Evolutionary conservation across 192 early-diverging fungal species (phyloP), one percentile per base, ranked within the genome.

Genomic region (Jimgerdemannia flammicorona): DNA sequence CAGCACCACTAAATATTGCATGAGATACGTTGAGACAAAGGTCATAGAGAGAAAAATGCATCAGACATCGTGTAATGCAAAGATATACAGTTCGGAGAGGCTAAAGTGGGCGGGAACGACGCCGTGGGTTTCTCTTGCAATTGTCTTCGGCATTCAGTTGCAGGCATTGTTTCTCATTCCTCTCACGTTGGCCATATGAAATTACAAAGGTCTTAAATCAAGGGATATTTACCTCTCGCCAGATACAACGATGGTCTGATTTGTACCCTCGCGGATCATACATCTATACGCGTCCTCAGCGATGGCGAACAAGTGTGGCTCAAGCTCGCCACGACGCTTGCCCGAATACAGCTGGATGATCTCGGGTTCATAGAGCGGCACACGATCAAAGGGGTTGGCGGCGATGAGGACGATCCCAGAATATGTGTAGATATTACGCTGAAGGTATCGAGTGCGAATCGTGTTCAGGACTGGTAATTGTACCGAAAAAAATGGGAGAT

Each of bases 231-330:
- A 87, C 87, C 85, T 94, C 84, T 99, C 98, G 73, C 98, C 98
- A 7, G 94, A 96, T 59, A 98, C 96, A 75, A 99, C 97, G 80
- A 99, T 97, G 17, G 96, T 96, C 85, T 99, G 98, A 88, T 99
- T 98, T 76, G 89, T 90, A 72, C 91, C 85, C 74, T 97, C 96
- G 19, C 94, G 88, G 64, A 97, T 92, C 94, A 99, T 96, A 79
- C 91, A 93, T 39, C 96, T 90, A 87, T 97, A 99, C 10, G 98
- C 95, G 83, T 98, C 96, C 88, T 98, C 97, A 10, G 96, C 95
- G 77, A 99, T 96, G 29, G 98, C 97, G 87, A 98, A 99, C 88
- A 99, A 88, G 83, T 99, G 98, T 64, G 98, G 98, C 79, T 98
- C 96, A 9, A 98, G 87, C 80, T 99, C 96, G 44, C 95, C 96